Conservation (phyloP, 495 filamentous ascomycete genomes). For the Daldinia grandis region DNA sequence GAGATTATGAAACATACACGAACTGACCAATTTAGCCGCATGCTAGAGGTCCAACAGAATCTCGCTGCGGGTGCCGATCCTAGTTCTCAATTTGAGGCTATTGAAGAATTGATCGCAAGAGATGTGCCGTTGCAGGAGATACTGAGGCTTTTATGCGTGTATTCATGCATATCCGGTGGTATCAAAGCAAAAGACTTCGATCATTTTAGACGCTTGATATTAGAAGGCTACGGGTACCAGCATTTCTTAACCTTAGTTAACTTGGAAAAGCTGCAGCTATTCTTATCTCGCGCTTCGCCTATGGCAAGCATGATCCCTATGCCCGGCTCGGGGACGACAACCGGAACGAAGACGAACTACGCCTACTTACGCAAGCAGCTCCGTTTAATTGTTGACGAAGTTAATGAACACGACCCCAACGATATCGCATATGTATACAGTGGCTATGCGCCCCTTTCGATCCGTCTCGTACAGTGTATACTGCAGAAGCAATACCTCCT, state of each 20-base stretch:
- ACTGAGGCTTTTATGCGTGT: conserved; percentile 86
- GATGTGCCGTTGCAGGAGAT: conserved; percentile 79
- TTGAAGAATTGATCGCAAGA: conserved; percentile 92
- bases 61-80: conserved; percentile 91
- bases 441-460: conserved; percentile 91
- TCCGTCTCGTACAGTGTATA: conserved; percentile 94
- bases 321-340: conserved; percentile 58
- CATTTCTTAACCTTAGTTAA: conserved; percentile 89
- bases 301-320: conserved; percentile 76
- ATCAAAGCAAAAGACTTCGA: conserved; percentile 89
- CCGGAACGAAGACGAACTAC: conserved; percentile 87
- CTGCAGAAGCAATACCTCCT: conserved; percentile 87
- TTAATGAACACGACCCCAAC: conserved; percentile 94
- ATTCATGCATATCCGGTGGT: conserved; percentile 88
- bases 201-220: conserved; percentile 82
- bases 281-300: conserved; percentile 74
- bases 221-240: conserved; percentile 94
- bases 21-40: conserved; percentile 84
- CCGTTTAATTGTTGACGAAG: conserved; percentile 91
- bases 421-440: conserved; percentile 98
- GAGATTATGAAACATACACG: conserved; percentile 93
- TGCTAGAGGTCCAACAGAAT: conserved; percentile 94
- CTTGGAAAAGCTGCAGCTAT: conserved; percentile 88
- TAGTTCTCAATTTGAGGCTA: conserved; percentile 83
- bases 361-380: conserved; percentile 83